Conservation (phyloP, 2,329 filamentous ascomycete genomes). For the Aspergillus pseudoviridinutans region DNA sequence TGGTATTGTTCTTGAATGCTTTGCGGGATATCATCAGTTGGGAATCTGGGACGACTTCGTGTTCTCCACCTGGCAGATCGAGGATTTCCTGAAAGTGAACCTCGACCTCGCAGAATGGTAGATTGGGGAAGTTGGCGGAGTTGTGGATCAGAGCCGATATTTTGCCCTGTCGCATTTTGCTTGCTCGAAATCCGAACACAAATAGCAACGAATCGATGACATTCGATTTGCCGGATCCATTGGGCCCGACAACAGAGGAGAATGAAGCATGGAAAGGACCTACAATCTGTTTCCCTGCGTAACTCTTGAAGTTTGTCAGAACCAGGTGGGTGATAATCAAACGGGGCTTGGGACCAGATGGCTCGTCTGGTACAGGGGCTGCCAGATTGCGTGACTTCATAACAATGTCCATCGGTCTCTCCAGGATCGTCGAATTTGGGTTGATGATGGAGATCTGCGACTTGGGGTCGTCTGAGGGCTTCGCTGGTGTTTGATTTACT, state of each 20-base stretch:
- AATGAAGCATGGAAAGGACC: constrained; percentile 96
- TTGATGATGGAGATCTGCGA: constrained; percentile 60
- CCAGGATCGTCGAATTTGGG: constrained; percentile 71
- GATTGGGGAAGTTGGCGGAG: constrained; percentile 77
- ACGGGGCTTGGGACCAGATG: constrained; percentile 72
- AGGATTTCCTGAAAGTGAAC: constrained; percentile 96
- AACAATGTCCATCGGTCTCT: constrained; percentile 91
- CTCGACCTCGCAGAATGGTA: constrained; percentile 90
- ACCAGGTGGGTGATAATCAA: constrained; percentile 91
- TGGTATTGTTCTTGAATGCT: constrained; percentile 96
- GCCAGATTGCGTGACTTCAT: constrained; percentile 75
- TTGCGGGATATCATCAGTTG: constrained; percentile 82
- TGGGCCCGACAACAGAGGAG: constrained; percentile 95
- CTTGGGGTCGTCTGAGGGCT: constrained; percentile 42
- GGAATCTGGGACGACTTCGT: constrained; percentile 76
- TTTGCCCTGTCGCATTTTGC: constrained; percentile 99
- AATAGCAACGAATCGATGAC: constrained; percentile 97
- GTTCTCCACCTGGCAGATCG: constrained; percentile 72
- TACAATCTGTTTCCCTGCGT: constrained; percentile 90
- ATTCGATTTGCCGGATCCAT: constrained; percentile 97
- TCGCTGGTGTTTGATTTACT: constrained; percentile 58
- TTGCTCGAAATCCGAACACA: constrained; percentile 97
- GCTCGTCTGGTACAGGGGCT: constrained; percentile 63
- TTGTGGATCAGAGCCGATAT: constrained; percentile 98
- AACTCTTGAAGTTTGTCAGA: constrained; percentile 98